Evolutionary conservation across 208 protist species (phyloP).

Genomic region (Tetramitus jugosus): DNA sequence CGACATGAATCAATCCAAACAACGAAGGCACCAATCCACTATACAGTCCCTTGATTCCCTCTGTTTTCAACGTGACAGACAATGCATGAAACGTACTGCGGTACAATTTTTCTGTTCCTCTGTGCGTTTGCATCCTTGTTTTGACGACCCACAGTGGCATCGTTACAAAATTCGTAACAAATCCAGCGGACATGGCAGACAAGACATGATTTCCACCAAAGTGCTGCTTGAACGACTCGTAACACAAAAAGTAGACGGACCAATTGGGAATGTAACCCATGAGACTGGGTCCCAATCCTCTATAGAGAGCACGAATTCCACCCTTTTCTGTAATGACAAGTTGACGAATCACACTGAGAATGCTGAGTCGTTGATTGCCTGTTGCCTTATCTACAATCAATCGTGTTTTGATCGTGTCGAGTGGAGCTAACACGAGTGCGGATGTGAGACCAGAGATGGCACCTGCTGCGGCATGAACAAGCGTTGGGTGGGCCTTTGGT

Average conservation of each 20-base stretch:
- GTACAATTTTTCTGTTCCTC: slow-evolving; percentile 33
- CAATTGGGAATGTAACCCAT: slow-evolving; percentile 42
- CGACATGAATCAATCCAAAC: slow-evolving; percentile 49
- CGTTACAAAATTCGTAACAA: slow-evolving; percentile 28
- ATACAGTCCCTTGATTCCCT: slow-evolving; percentile 43
- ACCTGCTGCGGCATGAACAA: slow-evolving; percentile 27
- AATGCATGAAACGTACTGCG: slow-evolving; percentile 34
- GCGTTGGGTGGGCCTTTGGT: too few relatives aligned
- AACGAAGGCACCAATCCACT: slow-evolving; percentile 45
- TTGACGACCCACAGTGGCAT: slow-evolving; percentile 40
- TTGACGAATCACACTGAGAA: slow-evolving; percentile 13
- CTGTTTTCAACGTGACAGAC: slow-evolving; percentile 33
- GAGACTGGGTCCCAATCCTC: slow-evolving; percentile 38
- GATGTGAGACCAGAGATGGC: slow-evolving; percentile 32
- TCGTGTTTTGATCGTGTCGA: slow-evolving; percentile 47
- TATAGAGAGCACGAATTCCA: slow-evolving; percentile 28
- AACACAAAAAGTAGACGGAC: slow-evolving; percentile 54
- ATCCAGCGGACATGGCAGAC: slow-evolving; percentile 33
- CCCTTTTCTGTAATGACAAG: slow-evolving; percentile 30
- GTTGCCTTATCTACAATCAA: slow-evolving; percentile 32
- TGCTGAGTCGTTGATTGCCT: not conserved
- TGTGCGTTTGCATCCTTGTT: slow-evolving; percentile 30
- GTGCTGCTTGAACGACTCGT: too few relatives aligned
- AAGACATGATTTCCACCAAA: slow-evolving; percentile 26
- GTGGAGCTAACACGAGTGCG: slow-evolving; percentile 40